Evolutionary conservation across 2,329 filamentous ascomycete genomes (phyloP), one percentile per base, ranked within the genome.

Genomic region (Fonsecaea pedrosoi): DNA sequence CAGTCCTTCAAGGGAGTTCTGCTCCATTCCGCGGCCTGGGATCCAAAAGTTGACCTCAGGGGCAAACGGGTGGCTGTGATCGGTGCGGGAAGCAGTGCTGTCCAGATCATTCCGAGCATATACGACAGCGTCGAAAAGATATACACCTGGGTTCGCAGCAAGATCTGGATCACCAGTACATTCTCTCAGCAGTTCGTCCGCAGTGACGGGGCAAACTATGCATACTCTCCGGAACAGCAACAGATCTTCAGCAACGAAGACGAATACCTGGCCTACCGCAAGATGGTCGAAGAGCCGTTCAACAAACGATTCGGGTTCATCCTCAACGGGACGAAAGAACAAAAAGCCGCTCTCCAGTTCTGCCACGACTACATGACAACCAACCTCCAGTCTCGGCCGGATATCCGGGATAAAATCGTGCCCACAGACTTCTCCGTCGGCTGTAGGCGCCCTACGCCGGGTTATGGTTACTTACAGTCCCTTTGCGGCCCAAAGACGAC

Each of bases 341-440:
- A 62, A 53, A 12, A 59, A 38, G 50, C 45, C 7, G 42, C 50
- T 67, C 67, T 7, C 64, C 67, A 42, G 4, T 40, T 15, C 21
- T 62, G 32, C 34, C 37, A 40, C 45, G 25, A 62, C 21, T 15
- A 54, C 12, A 62, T 62, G 60, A 30, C 21, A 15, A 21, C 45
- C n/a, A 62, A 38, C 7, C 48, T 62, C 15, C 7, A 30, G 9
- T 30, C 56, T 65, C 25, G 38, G 25, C 70, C 75, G 1, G 74
- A 75, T 1, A 73, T 84, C 8, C 71, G 75, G 38, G 77, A 82
- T 15, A 79, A 78, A 54, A 79, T 84, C 60, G 81, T 83, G 40
- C 82, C 81, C 1, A 81, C 81, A 56, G 78, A 79, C 66, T 81
- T 80, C 72, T 75, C 75, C 32, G 75, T 79, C 5, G 79, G 79